Evolutionary conservation across 2,329 filamentous ascomycete genomes (phyloP), one percentile per base, ranked within the genome.

Genomic region (Cercospora nicotianae): DNA sequence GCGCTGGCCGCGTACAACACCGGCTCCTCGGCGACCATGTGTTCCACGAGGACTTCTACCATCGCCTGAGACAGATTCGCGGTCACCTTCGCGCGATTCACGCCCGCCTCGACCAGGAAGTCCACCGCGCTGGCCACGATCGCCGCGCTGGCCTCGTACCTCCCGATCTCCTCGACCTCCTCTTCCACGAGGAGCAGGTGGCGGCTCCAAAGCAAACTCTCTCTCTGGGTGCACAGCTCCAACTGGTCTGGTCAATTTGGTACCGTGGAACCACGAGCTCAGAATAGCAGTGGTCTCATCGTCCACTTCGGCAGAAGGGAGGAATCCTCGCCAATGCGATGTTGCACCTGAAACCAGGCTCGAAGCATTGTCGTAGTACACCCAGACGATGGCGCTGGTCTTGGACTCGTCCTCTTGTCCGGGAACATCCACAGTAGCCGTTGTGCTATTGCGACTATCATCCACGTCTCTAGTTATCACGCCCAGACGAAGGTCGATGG

Each of bases 251-350:
- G 55, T n/a, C 55, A 58, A 3, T 18, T 5, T 31, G 8, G 3
- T 33, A 1, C 55, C 55, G 0, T 20, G 18, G 30, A 58, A 58
- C 55, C 55, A 58, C 5, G 30, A 58, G 16, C 20, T 31, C 10
- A 58, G 0, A 3, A 58, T 31, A 31, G 55, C 55, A 31, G 10
- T 16, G 16, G 28, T 13, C 5, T 58, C 28, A 3, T 18, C 16
- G 16, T 31, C 9, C 2, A 20, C 28, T 16, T 23, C 9, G 0
- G 28, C 10, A 58, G 28, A 2, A 1, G 55, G 1, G 1, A 16
- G 12, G 16, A 62, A 62, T 28, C 60, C 60, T n/a, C 45, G 60
- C 60, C 60, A 62, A 23, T 62, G 60, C 9, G 60, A 45, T 2
- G 12, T 2, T 20, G 16, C 23, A 0, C 60, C 39, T 7, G 16